Conservation (phyloP, 2,329 filamentous ascomycete species). For the Venturia asperata region DNA sequence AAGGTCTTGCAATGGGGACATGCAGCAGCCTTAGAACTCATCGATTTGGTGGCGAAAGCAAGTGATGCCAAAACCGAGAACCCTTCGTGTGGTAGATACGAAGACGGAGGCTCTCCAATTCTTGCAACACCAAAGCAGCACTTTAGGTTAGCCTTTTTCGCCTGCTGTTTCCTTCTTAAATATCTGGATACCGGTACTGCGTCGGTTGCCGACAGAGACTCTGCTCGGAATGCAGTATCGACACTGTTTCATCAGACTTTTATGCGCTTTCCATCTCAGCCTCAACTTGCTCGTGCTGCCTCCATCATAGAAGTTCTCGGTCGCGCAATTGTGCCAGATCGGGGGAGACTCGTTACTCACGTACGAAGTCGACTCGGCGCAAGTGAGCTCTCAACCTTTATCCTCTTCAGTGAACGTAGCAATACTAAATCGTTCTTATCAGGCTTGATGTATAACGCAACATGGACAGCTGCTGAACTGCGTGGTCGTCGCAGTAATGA, state of each 20-base stretch:
- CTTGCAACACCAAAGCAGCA: slow-evolving; percentile 20
- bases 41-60: slow-evolving; percentile 9
- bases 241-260: slow-evolving; percentile 18
- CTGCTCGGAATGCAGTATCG: slow-evolving; percentile 20
- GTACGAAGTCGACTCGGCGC: slow-evolving; percentile 20
- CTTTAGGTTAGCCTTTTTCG: slow-evolving; percentile 19
- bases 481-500: slow-evolving; percentile 14
- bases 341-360: slow-evolving; percentile 18
- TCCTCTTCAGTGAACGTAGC: neutral
- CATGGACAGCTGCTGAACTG: slow-evolving; percentile 19
- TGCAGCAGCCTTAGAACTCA: neutral
- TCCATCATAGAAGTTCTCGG: slow-evolving; percentile 18
- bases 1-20: slow-evolving; percentile 19
- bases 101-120: slow-evolving; percentile 17
- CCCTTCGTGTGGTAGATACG: slow-evolving; percentile 15
- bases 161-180: slow-evolving; percentile 21
- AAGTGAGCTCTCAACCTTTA: neutral
- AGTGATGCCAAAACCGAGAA: slow-evolving; percentile 4
- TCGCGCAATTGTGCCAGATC: slow-evolving; percentile 20
- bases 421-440: neutral
- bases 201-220: slow-evolving; percentile 18
- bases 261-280: slow-evolving; percentile 18
- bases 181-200: slow-evolving; percentile 18
- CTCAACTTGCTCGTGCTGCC: slow-evolving; percentile 16
- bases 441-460: slow-evolving; percentile 20